phyloP scores from a whole-genome alignment of 306 rosid species.

The Macrotyloma uniflorum region DNA sequence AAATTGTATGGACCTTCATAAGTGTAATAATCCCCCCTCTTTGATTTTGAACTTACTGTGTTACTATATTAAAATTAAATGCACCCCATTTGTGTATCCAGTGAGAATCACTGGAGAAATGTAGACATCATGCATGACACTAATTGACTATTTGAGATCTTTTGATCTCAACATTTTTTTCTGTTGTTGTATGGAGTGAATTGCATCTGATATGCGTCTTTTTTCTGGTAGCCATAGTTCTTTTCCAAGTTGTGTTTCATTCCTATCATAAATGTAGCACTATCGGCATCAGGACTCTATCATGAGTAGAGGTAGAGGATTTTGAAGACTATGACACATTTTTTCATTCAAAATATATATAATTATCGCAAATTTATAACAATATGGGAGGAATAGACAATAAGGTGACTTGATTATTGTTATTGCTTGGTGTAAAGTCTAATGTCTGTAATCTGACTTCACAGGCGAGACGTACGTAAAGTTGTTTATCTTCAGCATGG shows the following conservation, averaged over 20 bases:
- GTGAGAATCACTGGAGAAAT: constrained; percentile 3
- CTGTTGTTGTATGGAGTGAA: background rate
- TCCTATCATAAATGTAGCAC: constrained; percentile 18
- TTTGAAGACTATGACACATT: background rate
- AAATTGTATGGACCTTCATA: background rate
- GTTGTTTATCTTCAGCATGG: constrained; percentile 96
- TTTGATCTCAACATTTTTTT: background rate
- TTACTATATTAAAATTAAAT: constrained; percentile 4
- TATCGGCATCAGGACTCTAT: background rate
- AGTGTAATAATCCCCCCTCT: constrained; percentile 3
- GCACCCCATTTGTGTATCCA: background rate
- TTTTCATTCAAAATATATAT: constrained; percentile 10
- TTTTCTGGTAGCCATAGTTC: background rate
- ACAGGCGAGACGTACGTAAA: constrained; percentile 83
- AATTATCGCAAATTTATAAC: constrained; percentile 2
- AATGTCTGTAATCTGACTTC: constrained; percentile 43
- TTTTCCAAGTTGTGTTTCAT: constrained; percentile 13
- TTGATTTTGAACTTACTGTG: constrained; percentile 20
- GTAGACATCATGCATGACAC: constrained; percentile 11
- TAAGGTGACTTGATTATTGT: background rate
- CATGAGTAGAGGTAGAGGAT: background rate
- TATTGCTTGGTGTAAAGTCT: constrained; percentile 23
- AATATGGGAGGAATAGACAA: background rate
- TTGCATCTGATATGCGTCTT: background rate
- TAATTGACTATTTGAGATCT: background rate